Conservation (phyloP, 345 rosid genomes). For the Cardamine chenopodiifolia region DNA sequence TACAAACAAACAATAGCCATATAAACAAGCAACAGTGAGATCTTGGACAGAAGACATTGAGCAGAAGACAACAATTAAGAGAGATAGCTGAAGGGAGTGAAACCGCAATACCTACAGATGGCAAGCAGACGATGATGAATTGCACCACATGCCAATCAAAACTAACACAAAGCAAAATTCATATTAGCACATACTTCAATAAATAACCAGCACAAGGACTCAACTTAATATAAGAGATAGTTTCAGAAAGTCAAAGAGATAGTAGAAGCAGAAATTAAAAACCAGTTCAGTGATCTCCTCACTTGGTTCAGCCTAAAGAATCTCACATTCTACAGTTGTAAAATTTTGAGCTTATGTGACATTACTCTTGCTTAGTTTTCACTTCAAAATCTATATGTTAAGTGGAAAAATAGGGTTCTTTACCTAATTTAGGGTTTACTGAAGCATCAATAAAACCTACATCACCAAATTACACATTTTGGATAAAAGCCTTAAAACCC, state of each 20-base stretch:
- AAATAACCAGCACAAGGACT: constrained; percentile 1
- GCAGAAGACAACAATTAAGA: constrained; percentile 29
- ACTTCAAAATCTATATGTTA: not conserved
- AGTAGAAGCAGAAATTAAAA: not conserved
- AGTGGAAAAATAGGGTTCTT: constrained; percentile 1
- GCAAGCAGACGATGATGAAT: constrained; percentile 89
- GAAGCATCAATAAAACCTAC: not conserved
- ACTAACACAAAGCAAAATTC: constrained; percentile 54
- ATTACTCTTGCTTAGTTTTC: not conserved
- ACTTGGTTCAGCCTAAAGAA: constrained; percentile 14
- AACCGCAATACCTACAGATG: constrained; percentile 68
- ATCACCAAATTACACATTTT: not conserved
- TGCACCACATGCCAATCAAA: constrained; percentile 93
- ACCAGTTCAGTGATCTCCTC: not conserved
- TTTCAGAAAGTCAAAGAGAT: constrained; percentile 15
- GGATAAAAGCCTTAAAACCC: not conserved
- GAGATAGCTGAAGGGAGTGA: not conserved
- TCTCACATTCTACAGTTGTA: not conserved
- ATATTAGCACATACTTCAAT: not conserved
- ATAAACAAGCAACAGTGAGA: not conserved
- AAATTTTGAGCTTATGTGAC: not conserved
- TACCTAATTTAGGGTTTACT: not conserved
- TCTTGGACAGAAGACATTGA: constrained; percentile 22
- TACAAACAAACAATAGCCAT: constrained; percentile 28
- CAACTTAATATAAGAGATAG: not conserved